Conservation (phyloP, 305 asterid species). For the Salvia sclarea region DNA sequence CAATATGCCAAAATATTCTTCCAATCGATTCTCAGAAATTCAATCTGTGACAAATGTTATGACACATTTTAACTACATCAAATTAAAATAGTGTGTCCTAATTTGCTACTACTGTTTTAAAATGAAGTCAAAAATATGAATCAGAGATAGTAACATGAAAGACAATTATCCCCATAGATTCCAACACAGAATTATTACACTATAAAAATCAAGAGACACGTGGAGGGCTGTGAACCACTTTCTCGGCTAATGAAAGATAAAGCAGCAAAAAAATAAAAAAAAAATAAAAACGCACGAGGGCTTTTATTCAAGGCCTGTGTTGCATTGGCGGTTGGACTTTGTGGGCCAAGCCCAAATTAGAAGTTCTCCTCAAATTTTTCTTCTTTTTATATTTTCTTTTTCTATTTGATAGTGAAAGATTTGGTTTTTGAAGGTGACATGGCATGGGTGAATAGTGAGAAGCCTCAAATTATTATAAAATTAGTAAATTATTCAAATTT, state of each 20-base stretch:
- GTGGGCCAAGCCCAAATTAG: slow-evolving; percentile 31
- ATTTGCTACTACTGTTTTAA: no score
- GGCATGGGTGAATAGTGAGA: no score
- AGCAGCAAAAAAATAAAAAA: no score
- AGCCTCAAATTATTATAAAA: no score
- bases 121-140: not conserved
- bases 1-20: no score
- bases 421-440: not conserved
- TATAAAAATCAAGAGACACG: slow-evolving; percentile 20
- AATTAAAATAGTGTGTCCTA: no score
- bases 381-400: not conserved
- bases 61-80: not conserved
- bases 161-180: not conserved
- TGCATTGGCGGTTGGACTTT: slow-evolving; percentile 36
- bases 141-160: not conserved
- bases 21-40: no score
- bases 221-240: slow-evolving; percentile 30
- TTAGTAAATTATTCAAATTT: no score
- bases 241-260: no score
- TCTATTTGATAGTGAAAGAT: not conserved
- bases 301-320: slow-evolving; percentile 30
- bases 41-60: no score
- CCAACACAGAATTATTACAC: not conserved
- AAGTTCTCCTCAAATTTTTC: not conserved
- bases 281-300: no score